Conservation (phyloP, 2,329 filamentous ascomycete genomes). For the Penicillium sp. region DNA sequence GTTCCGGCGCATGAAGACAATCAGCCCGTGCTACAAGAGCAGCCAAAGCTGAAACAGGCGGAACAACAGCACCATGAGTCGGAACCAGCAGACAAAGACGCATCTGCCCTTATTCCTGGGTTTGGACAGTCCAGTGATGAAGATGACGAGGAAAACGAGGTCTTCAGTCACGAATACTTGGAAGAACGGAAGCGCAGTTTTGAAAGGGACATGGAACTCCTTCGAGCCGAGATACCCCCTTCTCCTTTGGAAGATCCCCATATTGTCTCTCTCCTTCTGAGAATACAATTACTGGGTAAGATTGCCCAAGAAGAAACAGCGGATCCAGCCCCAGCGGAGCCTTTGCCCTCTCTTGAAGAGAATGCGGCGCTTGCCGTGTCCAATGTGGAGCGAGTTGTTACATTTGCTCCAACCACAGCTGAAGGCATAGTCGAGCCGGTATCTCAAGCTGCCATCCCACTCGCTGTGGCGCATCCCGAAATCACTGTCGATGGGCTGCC, state of each 20-base stretch:
- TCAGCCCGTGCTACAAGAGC: background rate
- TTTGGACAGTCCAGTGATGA: slow-evolving; percentile 42
- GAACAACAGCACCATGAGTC: background rate
- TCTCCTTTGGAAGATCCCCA: slow-evolving; percentile 43
- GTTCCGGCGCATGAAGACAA: background rate
- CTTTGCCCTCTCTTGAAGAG: slow-evolving; percentile 15
- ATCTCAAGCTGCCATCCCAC: slow-evolving; percentile 6
- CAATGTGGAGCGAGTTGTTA: slow-evolving; percentile 10
- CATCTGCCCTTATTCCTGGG: slow-evolving; percentile 30
- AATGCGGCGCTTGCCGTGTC: slow-evolving; percentile 2
- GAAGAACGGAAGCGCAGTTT: slow-evolving; percentile 47
- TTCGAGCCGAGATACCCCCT: slow-evolving; percentile 45
- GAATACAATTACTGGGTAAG: slow-evolving; percentile 47
- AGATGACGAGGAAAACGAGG: slow-evolving; percentile 46
- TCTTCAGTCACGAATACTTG: slow-evolving; percentile 50
- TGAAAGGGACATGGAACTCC: slow-evolving; percentile 45
- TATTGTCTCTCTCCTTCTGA: slow-evolving; percentile 43
- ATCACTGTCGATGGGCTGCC: slow-evolving; percentile 47
- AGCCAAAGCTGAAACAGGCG: background rate
- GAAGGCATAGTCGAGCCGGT: slow-evolving; percentile 7
- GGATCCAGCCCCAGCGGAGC: slow-evolving; percentile 14
- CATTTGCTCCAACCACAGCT: slow-evolving; percentile 9
- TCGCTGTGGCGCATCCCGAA: slow-evolving; percentile 17
- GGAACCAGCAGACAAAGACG: slow-evolving; percentile 5
- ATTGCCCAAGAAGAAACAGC: slow-evolving; percentile 37